Conservation (phyloP, 164 flowering plant species). For the Brasenia schreberi region DNA sequence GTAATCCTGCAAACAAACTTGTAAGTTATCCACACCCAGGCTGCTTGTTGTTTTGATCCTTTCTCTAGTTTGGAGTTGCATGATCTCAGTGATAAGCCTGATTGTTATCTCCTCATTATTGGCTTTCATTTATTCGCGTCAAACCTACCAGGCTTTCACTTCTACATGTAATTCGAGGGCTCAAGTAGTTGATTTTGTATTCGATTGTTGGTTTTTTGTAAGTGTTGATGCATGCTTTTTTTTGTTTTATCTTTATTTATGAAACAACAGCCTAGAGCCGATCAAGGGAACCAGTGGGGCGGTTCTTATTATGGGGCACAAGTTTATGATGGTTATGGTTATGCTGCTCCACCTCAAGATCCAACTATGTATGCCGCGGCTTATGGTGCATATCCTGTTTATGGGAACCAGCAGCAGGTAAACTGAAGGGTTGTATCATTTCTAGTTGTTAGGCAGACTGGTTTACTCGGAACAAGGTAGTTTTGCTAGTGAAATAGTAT, state of each 20-base stretch:
- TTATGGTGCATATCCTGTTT: conserved; percentile 68
- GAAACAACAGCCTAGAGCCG: conserved; percentile 43
- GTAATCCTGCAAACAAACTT: conserved; percentile 91
- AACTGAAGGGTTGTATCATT: conserved; percentile 29
- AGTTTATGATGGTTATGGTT: conserved; percentile 56
- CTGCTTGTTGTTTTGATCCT: too few relatives aligned
- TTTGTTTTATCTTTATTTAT: not conserved
- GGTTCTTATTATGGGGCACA: conserved; percentile 70
- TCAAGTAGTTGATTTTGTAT: not conserved
- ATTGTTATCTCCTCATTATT: not conserved
- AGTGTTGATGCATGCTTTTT: not conserved
- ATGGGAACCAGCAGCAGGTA: conserved; percentile 84
- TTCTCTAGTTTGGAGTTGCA: too few relatives aligned
- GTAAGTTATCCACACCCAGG: conserved; percentile 11
- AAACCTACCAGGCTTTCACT: not conserved
- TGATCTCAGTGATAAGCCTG: too few relatives aligned
- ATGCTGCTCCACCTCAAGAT: conserved; percentile 62
- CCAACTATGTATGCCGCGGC: conserved; percentile 64
- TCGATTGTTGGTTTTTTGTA: not conserved
- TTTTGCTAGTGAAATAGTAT: not conserved
- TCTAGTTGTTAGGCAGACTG: conserved; percentile 1
- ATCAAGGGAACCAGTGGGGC: conserved; percentile 58
- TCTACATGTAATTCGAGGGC: not conserved
- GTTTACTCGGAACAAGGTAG: not conserved
- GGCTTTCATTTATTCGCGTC: not conserved